These are phyloP conservation scores for Calcarisporium arbuscula DNA, from an alignment of 2,329 filamentous ascomycete genomes.

Conservation along the genomic window DNA sequence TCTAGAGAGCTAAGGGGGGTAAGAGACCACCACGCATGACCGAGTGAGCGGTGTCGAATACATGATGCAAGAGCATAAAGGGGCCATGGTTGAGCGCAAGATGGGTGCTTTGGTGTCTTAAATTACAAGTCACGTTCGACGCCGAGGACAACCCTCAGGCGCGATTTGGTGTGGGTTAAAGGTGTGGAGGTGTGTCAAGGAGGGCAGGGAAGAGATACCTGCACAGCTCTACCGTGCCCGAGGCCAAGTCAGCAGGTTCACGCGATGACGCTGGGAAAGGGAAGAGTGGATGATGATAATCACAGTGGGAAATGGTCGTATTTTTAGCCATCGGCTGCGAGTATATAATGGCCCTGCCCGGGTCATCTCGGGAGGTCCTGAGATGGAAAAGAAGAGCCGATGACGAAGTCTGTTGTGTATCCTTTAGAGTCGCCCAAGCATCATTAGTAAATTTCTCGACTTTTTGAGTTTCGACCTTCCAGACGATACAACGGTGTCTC, in stretches of 20 bases:
- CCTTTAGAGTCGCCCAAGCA: too few relatives aligned
- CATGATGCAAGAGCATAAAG: constrained; percentile 21
- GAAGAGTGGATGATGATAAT: background rate
- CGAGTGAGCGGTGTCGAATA: constrained; percentile 17
- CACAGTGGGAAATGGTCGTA: constrained; percentile 9
- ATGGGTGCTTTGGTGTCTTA: constrained; percentile 30
- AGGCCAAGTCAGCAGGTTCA: too few relatives aligned
- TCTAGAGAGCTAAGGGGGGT: constrained; percentile 9
- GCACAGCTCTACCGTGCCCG: too few relatives aligned
- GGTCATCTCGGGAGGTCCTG: constrained; percentile 5
- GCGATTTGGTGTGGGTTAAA: too few relatives aligned
- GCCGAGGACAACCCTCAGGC: constrained; percentile 18
- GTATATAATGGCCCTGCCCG: constrained; percentile 19
- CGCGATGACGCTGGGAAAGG: too few relatives aligned
- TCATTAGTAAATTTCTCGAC: too few relatives aligned
- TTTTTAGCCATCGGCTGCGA: constrained; percentile 18
- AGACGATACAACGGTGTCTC: too few relatives aligned
- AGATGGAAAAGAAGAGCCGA: too few relatives aligned
- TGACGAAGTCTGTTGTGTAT: too few relatives aligned
- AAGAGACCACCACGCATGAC: constrained; percentile 18
- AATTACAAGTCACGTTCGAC: constrained; percentile 29
- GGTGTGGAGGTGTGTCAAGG: too few relatives aligned
- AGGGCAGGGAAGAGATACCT: too few relatives aligned
- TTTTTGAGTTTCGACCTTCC: too few relatives aligned
- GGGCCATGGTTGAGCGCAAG: constrained; percentile 15